Percentiles rank a stretch among this genome's conserved stretches.
Evolutionary conservation across 2,329 filamentous ascomycete species (phyloP).

Genomic region (Fusarium kyushuense): DNA sequence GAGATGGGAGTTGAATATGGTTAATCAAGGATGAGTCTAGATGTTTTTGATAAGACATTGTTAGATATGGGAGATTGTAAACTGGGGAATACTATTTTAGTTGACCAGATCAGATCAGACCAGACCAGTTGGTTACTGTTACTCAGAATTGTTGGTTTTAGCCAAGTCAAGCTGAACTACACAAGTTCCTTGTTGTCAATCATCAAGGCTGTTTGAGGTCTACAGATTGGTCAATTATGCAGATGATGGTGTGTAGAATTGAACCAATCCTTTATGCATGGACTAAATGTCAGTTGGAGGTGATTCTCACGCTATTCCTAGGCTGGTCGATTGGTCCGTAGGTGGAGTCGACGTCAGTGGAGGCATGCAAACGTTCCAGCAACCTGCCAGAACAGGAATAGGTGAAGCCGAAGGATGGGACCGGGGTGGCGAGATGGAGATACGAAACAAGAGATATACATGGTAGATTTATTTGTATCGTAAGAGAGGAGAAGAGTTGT

Average conservation of each 20-base stretch:
- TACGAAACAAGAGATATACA: no score
- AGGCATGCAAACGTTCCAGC: constrained; percentile 45
- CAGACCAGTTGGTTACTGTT: no score
- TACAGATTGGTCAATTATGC: constrained; percentile 10
- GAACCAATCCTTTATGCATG: constrained; percentile 4
- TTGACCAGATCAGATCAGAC: neutral
- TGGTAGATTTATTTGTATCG: no score
- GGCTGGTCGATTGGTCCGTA: constrained; percentile 18
- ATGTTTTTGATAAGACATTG: constrained; percentile 5
- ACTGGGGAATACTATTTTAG: neutral
- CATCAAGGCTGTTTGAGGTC: neutral
- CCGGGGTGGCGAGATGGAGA: constrained; percentile 25
- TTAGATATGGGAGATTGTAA: neutral
- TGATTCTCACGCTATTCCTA: constrained; percentile 21
- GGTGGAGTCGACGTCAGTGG: constrained; percentile 34
- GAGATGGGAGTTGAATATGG: constrained; percentile 17
- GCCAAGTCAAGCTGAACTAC: neutral
- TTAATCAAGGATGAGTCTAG: constrained; percentile 14
- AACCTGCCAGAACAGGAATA: constrained; percentile 47
- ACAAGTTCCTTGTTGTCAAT: constrained; percentile 22
- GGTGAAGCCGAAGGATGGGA: constrained; percentile 37
- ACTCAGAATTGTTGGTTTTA: no score
- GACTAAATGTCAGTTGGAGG: no score
- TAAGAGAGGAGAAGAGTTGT: no score
- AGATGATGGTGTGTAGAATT: constrained; percentile 4